Conservation (phyloP, 352 stramenopile genomes). For the Phytophthora kernoviae region DNA sequence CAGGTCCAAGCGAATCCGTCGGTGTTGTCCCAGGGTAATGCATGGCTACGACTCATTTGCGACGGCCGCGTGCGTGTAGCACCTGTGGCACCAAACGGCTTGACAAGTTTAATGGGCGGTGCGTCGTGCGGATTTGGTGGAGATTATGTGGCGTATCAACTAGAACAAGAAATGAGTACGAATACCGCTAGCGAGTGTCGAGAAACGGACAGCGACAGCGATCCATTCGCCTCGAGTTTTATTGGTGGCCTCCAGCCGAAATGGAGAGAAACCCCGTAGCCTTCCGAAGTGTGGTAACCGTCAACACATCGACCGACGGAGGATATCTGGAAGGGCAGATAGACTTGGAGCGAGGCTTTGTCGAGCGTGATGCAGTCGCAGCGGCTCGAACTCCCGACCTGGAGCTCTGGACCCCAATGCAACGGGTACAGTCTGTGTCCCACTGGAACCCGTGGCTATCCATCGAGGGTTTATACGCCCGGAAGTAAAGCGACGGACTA, state of each 20-base stretch:
- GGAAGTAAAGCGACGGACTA: slow-evolving; percentile 14
- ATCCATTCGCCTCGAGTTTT: slow-evolving; percentile 26
- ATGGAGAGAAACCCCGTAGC: slow-evolving; percentile 1
- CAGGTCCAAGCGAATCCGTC: slow-evolving; percentile 36
- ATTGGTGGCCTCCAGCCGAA: slow-evolving; percentile 22
- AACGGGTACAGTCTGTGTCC: slow-evolving; percentile 24
- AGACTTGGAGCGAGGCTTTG: slow-evolving; percentile 19
- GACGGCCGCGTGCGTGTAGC: slow-evolving; percentile 31
- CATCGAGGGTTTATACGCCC: slow-evolving; percentile 19
- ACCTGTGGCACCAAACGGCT: slow-evolving; percentile 22
- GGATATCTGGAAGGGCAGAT: slow-evolving; percentile 20
- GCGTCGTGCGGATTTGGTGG: slow-evolving; percentile 22
- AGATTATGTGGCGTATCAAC: slow-evolving; percentile 28
- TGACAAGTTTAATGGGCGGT: slow-evolving; percentile 27
- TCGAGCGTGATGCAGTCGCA: slow-evolving; percentile 7
- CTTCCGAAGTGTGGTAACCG: slow-evolving; percentile 16
- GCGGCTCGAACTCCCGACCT: slow-evolving; percentile 10
- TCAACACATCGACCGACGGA: slow-evolving; percentile 11
- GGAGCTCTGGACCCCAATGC: slow-evolving; percentile 22
- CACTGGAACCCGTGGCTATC: slow-evolving; percentile 22
- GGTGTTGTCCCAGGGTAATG: slow-evolving; percentile 21
- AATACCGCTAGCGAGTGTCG: background rate
- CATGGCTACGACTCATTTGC: slow-evolving; percentile 45
- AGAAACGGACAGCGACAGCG: slow-evolving; percentile 2
- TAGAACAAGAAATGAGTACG: background rate